Evolutionary conservation across 257 asterid species (phyloP).

Genomic region (Salvia miltiorrhiza): DNA sequence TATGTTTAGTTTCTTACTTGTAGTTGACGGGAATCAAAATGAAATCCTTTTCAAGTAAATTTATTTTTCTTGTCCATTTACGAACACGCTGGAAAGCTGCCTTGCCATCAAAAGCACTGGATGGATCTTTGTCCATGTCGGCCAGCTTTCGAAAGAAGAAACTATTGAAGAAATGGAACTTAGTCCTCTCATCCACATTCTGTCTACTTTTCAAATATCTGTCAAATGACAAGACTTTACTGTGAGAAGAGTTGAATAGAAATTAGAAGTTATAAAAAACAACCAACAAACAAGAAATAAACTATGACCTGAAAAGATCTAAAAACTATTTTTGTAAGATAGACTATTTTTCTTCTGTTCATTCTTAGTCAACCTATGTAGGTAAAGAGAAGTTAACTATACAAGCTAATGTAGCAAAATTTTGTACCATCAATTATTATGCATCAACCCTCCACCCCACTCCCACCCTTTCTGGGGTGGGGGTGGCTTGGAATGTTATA

Average conservation of each 20-base stretch:
- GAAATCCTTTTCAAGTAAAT: constrained; percentile 85
- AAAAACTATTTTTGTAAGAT: constrained; percentile 1
- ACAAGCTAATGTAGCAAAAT: constrained; percentile 7
- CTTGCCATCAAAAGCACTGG: constrained; percentile 78
- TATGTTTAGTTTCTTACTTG: constrained; percentile 54
- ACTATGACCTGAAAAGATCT: constrained; percentile 12
- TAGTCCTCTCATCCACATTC: constrained; percentile 45
- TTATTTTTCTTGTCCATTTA: constrained; percentile 95
- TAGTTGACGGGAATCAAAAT: constrained; percentile 88
- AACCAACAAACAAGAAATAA: constrained; percentile 8
- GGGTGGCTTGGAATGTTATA: background rate
- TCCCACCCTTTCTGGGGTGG: background rate
- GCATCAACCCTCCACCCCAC: background rate
- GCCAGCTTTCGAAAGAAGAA: constrained; percentile 94
- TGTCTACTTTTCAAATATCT: constrained; percentile 73
- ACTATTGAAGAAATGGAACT: constrained; percentile 87
- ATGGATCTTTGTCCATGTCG: constrained; percentile 90
- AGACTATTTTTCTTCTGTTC: background rate
- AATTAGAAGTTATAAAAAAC: background rate
- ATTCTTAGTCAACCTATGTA: background rate
- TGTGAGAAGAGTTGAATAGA: constrained; percentile 19
- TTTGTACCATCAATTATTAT: background rate
- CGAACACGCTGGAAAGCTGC: constrained; percentile 95
- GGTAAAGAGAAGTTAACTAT: constrained; percentile 4
- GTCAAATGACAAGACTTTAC: constrained; percentile 30